A percentile compares a stretch with the other conserved stretches of the same genome.
phyloP scores from a whole-genome alignment of 176 grass and related monocot genomes.

The Eragrostis nindensis region DNA sequence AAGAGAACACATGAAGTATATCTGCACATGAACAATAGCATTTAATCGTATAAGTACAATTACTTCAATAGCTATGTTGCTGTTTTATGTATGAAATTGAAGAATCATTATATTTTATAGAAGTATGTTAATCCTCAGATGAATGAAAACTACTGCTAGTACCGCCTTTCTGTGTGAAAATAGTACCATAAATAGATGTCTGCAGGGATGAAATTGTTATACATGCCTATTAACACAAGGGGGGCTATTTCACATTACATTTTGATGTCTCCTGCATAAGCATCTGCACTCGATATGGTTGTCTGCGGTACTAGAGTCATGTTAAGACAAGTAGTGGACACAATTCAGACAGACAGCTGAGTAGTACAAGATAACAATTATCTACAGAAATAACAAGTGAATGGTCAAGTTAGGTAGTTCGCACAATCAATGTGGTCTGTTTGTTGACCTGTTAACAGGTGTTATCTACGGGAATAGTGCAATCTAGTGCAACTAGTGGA shows the following conservation, averaged over 20 bases:
- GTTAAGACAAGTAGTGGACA: background rate
- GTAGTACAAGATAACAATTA: background rate
- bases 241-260: background rate
- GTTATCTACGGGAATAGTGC: background rate
- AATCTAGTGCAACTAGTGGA: background rate
- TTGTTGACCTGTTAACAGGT: background rate
- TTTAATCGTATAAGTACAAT: slow-evolving; percentile 13
- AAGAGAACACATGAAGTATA: slow-evolving; percentile 96
- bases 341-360: background rate
- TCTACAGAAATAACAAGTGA: background rate
- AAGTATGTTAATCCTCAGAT: background rate
- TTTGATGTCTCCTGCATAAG: background rate
- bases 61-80: background rate
- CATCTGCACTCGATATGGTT: background rate
- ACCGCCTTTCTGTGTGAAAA: background rate
- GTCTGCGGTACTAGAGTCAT: background rate
- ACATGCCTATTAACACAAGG: background rate
- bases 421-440: background rate
- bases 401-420: background rate
- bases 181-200: background rate
- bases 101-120: background rate
- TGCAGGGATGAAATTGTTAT: background rate
- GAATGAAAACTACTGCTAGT: background rate
- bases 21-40: slow-evolving; percentile 59
- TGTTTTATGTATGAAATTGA: background rate